Evolutionary conservation across 2,329 filamentous ascomycete genomes (phyloP).

Genomic region (Pseudocercospora fuligena): DNA sequence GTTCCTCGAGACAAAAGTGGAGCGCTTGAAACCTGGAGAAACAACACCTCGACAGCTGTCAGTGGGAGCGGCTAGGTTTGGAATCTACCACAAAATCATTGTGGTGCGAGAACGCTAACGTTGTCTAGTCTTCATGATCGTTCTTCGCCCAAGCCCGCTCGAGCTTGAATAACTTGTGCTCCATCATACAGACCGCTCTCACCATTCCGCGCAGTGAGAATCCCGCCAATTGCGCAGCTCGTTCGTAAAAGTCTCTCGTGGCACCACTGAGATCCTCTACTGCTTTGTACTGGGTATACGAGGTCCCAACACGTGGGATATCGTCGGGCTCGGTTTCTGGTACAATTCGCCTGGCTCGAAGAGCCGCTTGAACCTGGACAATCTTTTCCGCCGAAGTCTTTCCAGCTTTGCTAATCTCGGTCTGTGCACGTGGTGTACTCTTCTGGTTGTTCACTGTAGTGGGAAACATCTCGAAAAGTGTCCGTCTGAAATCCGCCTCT

Average conservation of each 20-base stretch:
- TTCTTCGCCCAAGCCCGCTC: slow-evolving; percentile 36
- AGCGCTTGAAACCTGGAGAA: slow-evolving; percentile 29
- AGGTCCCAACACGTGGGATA: slow-evolving; percentile 54
- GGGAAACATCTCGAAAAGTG: slow-evolving; percentile 51
- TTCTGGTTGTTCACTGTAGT: slow-evolving; percentile 17
- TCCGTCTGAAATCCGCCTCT: slow-evolving; percentile 47
- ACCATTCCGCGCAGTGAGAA: slow-evolving; percentile 57
- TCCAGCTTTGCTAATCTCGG: slow-evolving; percentile 24
- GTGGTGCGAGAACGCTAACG: slow-evolving; percentile 14
- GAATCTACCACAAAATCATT: not conserved
- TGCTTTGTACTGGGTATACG: slow-evolving; percentile 56
- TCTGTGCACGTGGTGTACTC: slow-evolving; percentile 14
- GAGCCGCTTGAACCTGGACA: slow-evolving; percentile 48
- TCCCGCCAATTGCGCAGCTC: slow-evolving; percentile 56
- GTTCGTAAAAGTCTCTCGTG: slow-evolving; percentile 55
- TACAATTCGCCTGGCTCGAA: slow-evolving; percentile 48
- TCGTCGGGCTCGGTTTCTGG: slow-evolving; percentile 38
- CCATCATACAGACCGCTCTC: slow-evolving; percentile 55
- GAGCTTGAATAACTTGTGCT: slow-evolving; percentile 51
- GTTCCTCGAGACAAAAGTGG: slow-evolving; percentile 22
- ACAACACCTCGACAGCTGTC: slow-evolving; percentile 19
- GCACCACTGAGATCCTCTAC: slow-evolving; percentile 52
- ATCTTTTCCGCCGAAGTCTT: slow-evolving; percentile 42
- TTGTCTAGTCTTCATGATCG: slow-evolving; percentile 17
- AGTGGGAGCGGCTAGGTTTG: slow-evolving; percentile 13